A percentile compares a stretch with the other conserved stretches of the same genome.
Conservation (phyloP, 2,329 filamentous ascomycete genomes). For the Pyricularia sp. region DNA sequence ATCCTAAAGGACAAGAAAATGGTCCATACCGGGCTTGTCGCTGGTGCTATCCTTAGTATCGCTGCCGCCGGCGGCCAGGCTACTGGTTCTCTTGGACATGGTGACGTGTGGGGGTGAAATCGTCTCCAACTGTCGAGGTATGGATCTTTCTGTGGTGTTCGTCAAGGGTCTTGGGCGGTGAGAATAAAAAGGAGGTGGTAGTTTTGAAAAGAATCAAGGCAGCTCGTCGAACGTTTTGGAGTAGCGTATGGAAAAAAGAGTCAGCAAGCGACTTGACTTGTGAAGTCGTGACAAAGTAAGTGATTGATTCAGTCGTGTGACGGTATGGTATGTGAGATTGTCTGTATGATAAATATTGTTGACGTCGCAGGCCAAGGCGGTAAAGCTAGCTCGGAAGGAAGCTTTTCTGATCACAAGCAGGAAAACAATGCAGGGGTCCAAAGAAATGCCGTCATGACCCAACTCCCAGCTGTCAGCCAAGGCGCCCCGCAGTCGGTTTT, state of each 20-base stretch:
- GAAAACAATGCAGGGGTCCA: slow-evolving; percentile 3
- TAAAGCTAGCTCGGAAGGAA: slow-evolving; percentile 2
- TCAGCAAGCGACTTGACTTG: not conserved
- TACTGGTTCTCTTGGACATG: slow-evolving; percentile 10
- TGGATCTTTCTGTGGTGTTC: not conserved
- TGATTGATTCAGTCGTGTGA: not conserved
- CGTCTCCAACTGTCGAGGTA: not conserved
- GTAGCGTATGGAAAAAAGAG: not conserved
- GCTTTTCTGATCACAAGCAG: slow-evolving; percentile 5
- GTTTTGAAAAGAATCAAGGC: not conserved
- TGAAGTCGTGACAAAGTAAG: not conserved
- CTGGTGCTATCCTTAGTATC: not conserved
- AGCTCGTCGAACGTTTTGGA: not conserved
- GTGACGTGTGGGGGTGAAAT: not conserved
- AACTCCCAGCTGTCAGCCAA: not conserved
- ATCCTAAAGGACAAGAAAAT: not conserved
- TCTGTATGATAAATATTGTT: not conserved
- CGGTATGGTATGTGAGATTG: not conserved
- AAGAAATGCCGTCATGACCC: slow-evolving; percentile 5
- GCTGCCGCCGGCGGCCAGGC: slow-evolving; percentile 8
- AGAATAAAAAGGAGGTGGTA: not conserved
- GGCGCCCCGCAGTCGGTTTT: not conserved
- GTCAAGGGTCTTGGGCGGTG: not conserved
- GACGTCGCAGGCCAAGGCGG: not conserved
- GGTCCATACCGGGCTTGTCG: slow-evolving; percentile 1